Conservation (phyloP, 2,329 filamentous ascomycete species). For the Lecanosticta acicola region DNA sequence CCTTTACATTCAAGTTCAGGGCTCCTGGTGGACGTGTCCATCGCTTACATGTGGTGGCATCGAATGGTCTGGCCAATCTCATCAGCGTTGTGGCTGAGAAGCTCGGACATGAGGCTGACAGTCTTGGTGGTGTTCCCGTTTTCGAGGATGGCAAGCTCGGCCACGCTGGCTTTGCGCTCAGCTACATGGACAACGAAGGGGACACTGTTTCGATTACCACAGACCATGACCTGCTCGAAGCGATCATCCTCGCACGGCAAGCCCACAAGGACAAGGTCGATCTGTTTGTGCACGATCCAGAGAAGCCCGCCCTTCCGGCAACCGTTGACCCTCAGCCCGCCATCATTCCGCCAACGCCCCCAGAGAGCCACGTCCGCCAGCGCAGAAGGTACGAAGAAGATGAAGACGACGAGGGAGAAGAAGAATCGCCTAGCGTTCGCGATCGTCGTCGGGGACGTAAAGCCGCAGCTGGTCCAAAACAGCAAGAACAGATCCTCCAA, state of each 20-base stretch:
- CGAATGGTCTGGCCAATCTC: constrained; percentile 74
- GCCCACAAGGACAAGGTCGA: constrained; percentile 86
- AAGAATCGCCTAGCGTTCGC: constrained; percentile 37
- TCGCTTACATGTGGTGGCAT: constrained; percentile 75
- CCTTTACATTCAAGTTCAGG: constrained; percentile 99
- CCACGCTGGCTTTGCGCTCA: constrained; percentile 77
- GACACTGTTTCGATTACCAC: constrained; percentile 96
- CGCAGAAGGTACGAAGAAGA: constrained; percentile 50
- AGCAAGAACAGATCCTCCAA: constrained; percentile 73
- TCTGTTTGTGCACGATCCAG: constrained; percentile 89
- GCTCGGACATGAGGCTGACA: constrained; percentile 74
- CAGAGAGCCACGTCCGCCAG: constrained; percentile 45
- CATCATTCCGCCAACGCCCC: constrained; percentile 45
- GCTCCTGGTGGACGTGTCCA: constrained; percentile 92
- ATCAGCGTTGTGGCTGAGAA: constrained; percentile 74
- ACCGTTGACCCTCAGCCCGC: constrained; percentile 56
- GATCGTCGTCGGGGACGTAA: constrained; percentile 29
- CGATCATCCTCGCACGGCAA: constrained; percentile 75
- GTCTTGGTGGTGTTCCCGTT: constrained; percentile 72
- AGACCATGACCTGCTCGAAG: constrained; percentile 85
- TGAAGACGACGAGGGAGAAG: constrained; percentile 46
- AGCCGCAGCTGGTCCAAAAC: constrained; percentile 37
- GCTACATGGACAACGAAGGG: constrained; percentile 94
- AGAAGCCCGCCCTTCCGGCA: constrained; percentile 72
- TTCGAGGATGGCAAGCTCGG: constrained; percentile 75